Percentiles rank a stretch among this genome's conserved stretches.
These are phyloP conservation scores for Solanum infundibuliforme DNA, from an alignment of 257 asterid genomes.

Conservation along the genomic window DNA sequence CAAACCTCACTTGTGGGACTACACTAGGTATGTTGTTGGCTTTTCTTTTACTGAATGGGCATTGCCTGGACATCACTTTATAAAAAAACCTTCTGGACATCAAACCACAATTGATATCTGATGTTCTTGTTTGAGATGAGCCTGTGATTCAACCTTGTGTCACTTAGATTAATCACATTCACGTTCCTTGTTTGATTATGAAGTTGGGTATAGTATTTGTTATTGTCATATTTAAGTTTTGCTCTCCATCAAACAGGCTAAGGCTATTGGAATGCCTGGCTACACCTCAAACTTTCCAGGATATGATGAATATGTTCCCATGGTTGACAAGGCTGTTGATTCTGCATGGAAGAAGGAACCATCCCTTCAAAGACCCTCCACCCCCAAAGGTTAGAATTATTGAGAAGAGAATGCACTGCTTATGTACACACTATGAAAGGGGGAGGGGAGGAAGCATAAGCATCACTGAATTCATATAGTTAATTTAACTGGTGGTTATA, in stretches of 20 bases:
- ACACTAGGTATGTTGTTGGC: neutral
- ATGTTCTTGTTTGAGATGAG: neutral
- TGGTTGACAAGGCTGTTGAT: constrained; percentile 99
- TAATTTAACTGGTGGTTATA: neutral
- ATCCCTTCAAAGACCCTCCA: constrained; percentile 35
- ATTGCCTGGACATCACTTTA: neutral
- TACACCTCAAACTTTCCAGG: constrained; percentile 43
- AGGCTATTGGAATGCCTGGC: constrained; percentile 56
- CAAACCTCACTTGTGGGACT: neutral
- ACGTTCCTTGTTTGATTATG: neutral
- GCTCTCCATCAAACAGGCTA: constrained; percentile 40
- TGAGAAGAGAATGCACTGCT: neutral
- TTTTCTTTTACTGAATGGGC: neutral
- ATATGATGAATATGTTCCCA: constrained; percentile 94
- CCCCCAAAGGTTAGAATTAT: constrained; percentile 45
- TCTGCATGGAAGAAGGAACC: constrained; percentile 69
- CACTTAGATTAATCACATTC: neutral
- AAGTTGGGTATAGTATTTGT: neutral
- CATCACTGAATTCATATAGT: neutral
- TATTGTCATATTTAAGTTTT: neutral
- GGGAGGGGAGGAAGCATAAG: neutral
- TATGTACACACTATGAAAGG: neutral
- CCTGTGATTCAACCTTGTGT: neutral
- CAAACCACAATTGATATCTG: neutral
- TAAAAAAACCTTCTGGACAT: neutral